Evolutionary conservation across 257 asterid species (phyloP).

Genomic region (Fraxinus americana): DNA sequence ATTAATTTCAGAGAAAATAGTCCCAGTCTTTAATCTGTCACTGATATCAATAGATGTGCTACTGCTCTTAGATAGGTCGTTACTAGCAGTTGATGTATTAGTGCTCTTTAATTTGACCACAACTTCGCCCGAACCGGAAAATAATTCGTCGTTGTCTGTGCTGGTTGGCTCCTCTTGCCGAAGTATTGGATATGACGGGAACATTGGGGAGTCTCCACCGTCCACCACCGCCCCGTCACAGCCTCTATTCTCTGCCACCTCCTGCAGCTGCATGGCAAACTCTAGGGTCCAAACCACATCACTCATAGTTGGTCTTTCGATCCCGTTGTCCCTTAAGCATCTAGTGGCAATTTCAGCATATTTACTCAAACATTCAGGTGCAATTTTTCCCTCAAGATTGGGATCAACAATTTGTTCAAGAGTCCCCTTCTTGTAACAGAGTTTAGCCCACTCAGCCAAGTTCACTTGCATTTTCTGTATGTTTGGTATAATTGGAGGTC

Average conservation of each 20-base stretch:
- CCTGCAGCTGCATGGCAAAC: constrained; percentile 61
- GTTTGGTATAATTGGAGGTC: too few species aligned
- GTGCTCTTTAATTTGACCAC: neutral
- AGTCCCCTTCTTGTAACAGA: too few species aligned
- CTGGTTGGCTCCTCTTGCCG: constrained; percentile 9
- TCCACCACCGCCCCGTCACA: neutral
- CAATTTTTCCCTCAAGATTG: too few species aligned
- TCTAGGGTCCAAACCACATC: constrained; percentile 73
- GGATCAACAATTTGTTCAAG: too few species aligned
- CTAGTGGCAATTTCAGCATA: constrained; percentile 42
- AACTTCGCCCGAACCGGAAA: constrained; percentile 24
- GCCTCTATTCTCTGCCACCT: constrained; percentile 38
- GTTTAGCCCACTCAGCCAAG: too few species aligned
- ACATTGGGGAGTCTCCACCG: neutral
- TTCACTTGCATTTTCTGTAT: too few species aligned
- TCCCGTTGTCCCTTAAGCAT: constrained; percentile 53
- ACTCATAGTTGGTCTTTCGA: constrained; percentile 56
- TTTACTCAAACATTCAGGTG: too few species aligned
- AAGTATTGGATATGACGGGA: constrained; percentile 15
- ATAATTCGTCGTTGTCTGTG: constrained; percentile 31
- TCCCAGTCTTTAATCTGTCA: constrained; percentile 25
- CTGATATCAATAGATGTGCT: neutral
- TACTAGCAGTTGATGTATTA: constrained; percentile 13
- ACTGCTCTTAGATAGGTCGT: neutral
- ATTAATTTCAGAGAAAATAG: constrained; percentile 47